Evolutionary conservation across 2,329 filamentous ascomycete species (phyloP).

Genomic region (Talaromyces sp.): DNA sequence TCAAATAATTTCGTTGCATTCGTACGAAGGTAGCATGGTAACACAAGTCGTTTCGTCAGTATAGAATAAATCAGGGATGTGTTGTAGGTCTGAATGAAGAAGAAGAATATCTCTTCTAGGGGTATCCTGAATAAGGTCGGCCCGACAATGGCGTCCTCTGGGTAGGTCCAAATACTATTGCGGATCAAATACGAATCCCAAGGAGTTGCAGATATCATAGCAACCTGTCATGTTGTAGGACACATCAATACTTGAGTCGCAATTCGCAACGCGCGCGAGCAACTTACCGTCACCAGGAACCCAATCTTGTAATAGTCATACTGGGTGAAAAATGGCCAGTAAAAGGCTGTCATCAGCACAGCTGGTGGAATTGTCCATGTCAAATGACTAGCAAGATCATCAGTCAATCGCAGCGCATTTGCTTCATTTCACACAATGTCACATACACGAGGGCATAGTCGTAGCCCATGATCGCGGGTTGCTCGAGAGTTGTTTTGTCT

Average conservation of each 20-base stretch:
- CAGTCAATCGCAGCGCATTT: neutral
- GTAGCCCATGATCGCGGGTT: neutral
- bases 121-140: neutral
- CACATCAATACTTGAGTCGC: neutral
- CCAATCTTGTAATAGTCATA: slow-evolving; percentile 61
- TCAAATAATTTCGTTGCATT: neutral
- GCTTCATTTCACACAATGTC: neutral
- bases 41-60: neutral
- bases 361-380: slow-evolving; percentile 66
- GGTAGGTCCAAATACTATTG: neutral
- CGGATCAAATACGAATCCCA: neutral
- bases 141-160: neutral
- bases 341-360: slow-evolving; percentile 55
- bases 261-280: neutral
- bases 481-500: neutral
- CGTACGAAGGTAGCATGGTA: neutral
- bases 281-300: slow-evolving; percentile 48
- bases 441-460: neutral
- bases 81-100: neutral
- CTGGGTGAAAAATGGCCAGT: slow-evolving; percentile 59
- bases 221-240: neutral
- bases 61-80: neutral
- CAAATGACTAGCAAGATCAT: slow-evolving; percentile 50
- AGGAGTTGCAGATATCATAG: neutral
- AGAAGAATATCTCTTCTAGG: neutral